Evolutionary conservation across 805 yeast species (phyloP).

Genomic region (Candida easanensis): DNA sequence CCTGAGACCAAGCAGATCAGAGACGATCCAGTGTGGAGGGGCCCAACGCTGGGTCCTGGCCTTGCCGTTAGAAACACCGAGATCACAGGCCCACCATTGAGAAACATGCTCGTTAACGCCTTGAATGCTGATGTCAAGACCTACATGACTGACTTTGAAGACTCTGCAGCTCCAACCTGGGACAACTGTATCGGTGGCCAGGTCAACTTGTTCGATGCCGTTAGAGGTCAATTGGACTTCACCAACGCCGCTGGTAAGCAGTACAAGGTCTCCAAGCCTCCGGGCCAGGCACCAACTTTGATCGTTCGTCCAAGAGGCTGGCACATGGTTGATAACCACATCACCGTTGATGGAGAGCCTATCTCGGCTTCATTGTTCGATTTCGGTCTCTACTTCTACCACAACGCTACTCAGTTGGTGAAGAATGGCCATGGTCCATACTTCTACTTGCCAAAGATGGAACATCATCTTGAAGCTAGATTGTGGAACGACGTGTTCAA

Average conservation of each 20-base stretch:
- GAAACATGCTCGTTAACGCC: conserved; percentile 83
- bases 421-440: conserved; percentile 75
- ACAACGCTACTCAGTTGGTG: conserved; percentile 63
- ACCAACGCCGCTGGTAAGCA: conserved; percentile 29
- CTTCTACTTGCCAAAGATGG: conserved; percentile 84
- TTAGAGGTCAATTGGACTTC: conserved; percentile 62
- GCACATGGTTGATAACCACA: conserved; percentile 77
- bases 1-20: conserved; percentile 66
- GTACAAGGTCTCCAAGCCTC: conserved; percentile 35
- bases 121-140: conserved; percentile 76
- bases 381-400: conserved; percentile 74
- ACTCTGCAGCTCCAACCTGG: conserved; percentile 89
- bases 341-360: conserved; percentile 70
- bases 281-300: conserved; percentile 62
- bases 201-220: conserved; percentile 70
- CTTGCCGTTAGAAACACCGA: conserved; percentile 72
- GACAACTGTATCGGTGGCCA: conserved; percentile 73
- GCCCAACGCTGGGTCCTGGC: conserved; percentile 71
- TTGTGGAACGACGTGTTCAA: conserved; percentile 81
- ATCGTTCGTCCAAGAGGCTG: conserved; percentile 88
- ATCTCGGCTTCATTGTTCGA: conserved; percentile 76
- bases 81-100: conserved; percentile 77
- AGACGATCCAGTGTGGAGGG: conserved; percentile 72
- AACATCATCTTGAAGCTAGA: conserved; percentile 78
- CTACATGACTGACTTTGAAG: conserved; percentile 85